These are phyloP conservation scores for Thielaviopsis punctulata DNA, from an alignment of 2,329 filamentous ascomycete species.

Conservation along the genomic window DNA sequence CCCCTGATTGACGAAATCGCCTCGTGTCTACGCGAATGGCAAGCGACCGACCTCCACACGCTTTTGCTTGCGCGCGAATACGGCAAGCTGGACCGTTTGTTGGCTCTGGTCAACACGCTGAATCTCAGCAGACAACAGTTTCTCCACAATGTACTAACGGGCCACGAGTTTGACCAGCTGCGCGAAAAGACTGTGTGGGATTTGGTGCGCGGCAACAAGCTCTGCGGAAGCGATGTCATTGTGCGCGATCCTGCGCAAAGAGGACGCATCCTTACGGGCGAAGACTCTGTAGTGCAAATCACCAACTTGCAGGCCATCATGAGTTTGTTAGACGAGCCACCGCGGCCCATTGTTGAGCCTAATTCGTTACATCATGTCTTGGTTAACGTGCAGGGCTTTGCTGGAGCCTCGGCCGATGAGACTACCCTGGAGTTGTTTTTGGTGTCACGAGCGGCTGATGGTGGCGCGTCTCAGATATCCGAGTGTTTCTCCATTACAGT, in stretches of 20 bases:
- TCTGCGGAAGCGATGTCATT: slow-evolving; percentile 85
- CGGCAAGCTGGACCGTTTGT: slow-evolving; percentile 61
- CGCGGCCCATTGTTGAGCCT: slow-evolving; percentile 47
- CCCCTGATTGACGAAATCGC: slow-evolving; percentile 95
- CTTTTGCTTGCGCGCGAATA: slow-evolving; percentile 74
- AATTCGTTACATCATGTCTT: slow-evolving; percentile 64
- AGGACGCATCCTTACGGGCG: slow-evolving; percentile 72
- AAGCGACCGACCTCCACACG: slow-evolving; percentile 90
- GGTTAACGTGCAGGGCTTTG: slow-evolving; percentile 69
- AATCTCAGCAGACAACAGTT: slow-evolving; percentile 78
- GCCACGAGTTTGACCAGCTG: slow-evolving; percentile 61
- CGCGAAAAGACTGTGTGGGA: slow-evolving; percentile 93
- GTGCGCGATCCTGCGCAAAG: slow-evolving; percentile 73
- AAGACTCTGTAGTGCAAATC: slow-evolving; percentile 84
- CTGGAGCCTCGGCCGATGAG: slow-evolving; percentile 57
- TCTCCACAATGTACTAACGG: slow-evolving; percentile 82
- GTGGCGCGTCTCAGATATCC: slow-evolving; percentile 50
- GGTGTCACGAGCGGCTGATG: slow-evolving; percentile 50
- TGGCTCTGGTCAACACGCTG: slow-evolving; percentile 62
- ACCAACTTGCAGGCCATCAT: slow-evolving; percentile 87
- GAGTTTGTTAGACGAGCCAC: slow-evolving; percentile 79
- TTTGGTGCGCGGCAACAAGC: slow-evolving; percentile 81
- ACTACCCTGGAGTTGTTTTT: slow-evolving; percentile 64
- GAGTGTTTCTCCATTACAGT: slow-evolving; percentile 72
- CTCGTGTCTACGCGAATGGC: slow-evolving; percentile 92